phyloP scores from a whole-genome alignment of 768 basidiomycete species.

The Chalciporus pseudorubinellus region DNA sequence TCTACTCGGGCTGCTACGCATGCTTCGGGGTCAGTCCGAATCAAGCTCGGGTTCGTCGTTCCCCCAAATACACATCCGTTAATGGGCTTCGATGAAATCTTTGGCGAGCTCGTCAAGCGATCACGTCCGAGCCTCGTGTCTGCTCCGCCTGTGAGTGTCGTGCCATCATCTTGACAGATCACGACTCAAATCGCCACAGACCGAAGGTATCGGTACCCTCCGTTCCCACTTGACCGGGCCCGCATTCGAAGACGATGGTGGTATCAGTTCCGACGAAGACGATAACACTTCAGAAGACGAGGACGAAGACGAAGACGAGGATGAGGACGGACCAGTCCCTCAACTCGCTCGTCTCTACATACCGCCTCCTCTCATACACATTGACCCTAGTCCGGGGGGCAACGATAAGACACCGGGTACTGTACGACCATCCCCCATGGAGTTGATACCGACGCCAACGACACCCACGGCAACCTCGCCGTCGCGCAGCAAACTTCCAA shows the following conservation, averaged over 20 bases:
- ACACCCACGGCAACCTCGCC: conserved; percentile 26
- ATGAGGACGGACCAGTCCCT: conserved; percentile 30
- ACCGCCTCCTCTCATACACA: conserved; percentile 20
- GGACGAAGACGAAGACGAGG: conserved; percentile 31
- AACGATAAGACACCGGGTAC: conserved; percentile 22
- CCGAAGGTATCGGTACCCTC: conserved; percentile 82
- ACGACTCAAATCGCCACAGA: conserved; percentile 42
- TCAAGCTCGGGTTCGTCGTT: conserved; percentile 60
- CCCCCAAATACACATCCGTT: conserved; percentile 41
- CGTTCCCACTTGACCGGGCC: conserved; percentile 57
- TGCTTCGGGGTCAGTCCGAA: conserved; percentile 51
- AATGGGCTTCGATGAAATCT: conserved; percentile 60
- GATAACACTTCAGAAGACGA: conserved; percentile 35
- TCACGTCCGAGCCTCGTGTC: conserved; percentile 68
- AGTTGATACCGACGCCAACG: conserved; percentile 22
- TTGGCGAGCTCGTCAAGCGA: conserved; percentile 58
- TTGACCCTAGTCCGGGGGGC: conserved; percentile 15
- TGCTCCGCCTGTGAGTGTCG: conserved; percentile 67
- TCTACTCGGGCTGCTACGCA: conserved; percentile 45
- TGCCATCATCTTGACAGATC: conserved; percentile 4
- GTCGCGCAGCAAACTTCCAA: conserved; percentile 30
- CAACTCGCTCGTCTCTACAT: conserved; percentile 23
- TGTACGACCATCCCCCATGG: conserved; percentile 20
- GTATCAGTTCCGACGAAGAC: conserved; percentile 54
- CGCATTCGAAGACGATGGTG: conserved; percentile 75